Evolutionary conservation across 2,329 filamentous ascomycete genomes (phyloP).

Genomic region (Helicocarpus griseus): DNA sequence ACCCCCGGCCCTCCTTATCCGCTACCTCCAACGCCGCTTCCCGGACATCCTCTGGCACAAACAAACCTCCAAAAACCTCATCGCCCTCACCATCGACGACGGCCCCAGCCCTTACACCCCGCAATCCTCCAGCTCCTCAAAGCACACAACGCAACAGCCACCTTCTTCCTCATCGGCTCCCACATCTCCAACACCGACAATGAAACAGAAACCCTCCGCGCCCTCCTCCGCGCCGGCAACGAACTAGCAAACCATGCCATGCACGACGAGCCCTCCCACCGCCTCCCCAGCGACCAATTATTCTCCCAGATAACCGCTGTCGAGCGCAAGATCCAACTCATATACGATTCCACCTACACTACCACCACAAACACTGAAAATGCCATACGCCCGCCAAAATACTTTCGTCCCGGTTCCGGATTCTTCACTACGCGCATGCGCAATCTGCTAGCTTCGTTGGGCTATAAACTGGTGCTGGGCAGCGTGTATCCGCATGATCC

Average conservation of each 20-base stretch:
- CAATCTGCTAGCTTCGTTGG: slow-evolving; percentile 46
- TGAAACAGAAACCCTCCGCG: not conserved
- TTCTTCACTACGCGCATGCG: slow-evolving; percentile 70
- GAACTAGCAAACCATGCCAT: slow-evolving; percentile 84
- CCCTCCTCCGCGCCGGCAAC: slow-evolving; percentile 47
- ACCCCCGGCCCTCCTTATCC: slow-evolving; percentile 62
- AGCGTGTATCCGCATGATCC: slow-evolving; percentile 85
- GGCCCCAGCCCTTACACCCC: slow-evolving; percentile 63
- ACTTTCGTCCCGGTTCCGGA: slow-evolving; percentile 76
- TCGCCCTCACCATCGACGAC: slow-evolving; percentile 83
- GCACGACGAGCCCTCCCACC: slow-evolving; percentile 67
- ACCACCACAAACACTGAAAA: not conserved
- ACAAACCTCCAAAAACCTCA: slow-evolving; percentile 46
- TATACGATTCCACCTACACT: slow-evolving; percentile 31
- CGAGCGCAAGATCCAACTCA: slow-evolving; percentile 48
- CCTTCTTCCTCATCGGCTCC: slow-evolving; percentile 79
- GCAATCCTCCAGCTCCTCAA: slow-evolving; percentile 61
- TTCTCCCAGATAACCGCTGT: slow-evolving; percentile 55
- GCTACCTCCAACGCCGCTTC: slow-evolving; percentile 60
- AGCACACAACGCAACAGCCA: slow-evolving; percentile 59
- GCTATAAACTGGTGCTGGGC: slow-evolving; percentile 67
- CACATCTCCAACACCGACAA: slow-evolving; percentile 53
- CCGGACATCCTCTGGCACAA: slow-evolving; percentile 73
- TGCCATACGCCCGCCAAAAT: slow-evolving; percentile 44
- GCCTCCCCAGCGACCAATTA: slow-evolving; percentile 51